Evolutionary conservation across 345 rosid genomes (phyloP).

Genomic region (Clarkia xantiana): DNA sequence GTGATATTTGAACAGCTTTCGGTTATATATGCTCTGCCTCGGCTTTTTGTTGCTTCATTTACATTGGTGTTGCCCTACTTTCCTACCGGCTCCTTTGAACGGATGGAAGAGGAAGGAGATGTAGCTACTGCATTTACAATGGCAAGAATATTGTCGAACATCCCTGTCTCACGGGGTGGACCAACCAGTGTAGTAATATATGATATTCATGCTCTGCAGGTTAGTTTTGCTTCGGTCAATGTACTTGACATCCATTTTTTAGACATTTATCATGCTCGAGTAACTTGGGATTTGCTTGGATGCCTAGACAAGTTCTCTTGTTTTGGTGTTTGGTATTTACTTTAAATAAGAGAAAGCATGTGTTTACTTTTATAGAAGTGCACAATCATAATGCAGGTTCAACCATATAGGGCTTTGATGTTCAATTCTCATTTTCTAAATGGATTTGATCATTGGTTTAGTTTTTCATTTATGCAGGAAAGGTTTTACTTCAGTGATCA

Average conservation of each 20-base stretch:
- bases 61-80: slow-evolving; percentile 88
- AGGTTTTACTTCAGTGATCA: slow-evolving; percentile 92
- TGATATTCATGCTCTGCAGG: slow-evolving; percentile 97
- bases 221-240: slow-evolving; percentile 3
- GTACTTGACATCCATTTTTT: too few relatives aligned
- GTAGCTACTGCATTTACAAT: slow-evolving; percentile 97
- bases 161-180: slow-evolving; percentile 94
- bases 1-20: slow-evolving; percentile 96
- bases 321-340: too few relatives aligned
- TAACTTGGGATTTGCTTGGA: too few relatives aligned
- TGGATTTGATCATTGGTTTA: not conserved
- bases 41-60: slow-evolving; percentile 85
- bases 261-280: too few relatives aligned
- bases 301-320: too few relatives aligned
- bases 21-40: slow-evolving; percentile 84
- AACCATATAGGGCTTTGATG: too few relatives aligned
- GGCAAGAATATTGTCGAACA: slow-evolving; percentile 90
- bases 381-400: too few relatives aligned
- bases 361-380: too few relatives aligned
- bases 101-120: slow-evolving; percentile 99
- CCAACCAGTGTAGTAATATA: slow-evolving; percentile 92
- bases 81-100: slow-evolving; percentile 95
- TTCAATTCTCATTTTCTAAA: too few relatives aligned
- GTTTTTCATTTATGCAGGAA: slow-evolving; percentile 38
- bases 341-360: too few relatives aligned